These are phyloP conservation scores for Phytophthora sansomeana DNA, from an alignment of 352 stramenopile species.

Conservation along the genomic window DNA sequence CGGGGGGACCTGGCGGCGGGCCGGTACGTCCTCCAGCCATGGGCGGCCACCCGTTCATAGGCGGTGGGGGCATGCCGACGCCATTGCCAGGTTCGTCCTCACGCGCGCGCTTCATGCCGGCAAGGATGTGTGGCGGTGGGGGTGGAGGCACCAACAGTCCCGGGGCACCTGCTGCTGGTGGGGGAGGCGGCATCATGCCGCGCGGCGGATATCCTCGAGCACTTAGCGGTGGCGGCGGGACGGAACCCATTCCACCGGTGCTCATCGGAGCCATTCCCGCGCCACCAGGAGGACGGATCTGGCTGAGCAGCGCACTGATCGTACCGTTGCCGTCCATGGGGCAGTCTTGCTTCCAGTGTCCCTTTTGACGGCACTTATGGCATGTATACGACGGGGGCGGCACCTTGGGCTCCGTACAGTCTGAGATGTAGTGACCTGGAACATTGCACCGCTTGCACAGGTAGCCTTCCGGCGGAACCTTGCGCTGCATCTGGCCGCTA, in stretches of 20 bases:
- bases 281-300: conserved; percentile 35
- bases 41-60: conserved; percentile 36
- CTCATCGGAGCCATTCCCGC: conserved; percentile 28
- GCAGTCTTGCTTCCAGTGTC: conserved; percentile 91
- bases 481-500: conserved; percentile 44
- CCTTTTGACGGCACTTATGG: conserved; percentile 90
- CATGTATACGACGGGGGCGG: conserved; percentile 84
- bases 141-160: conserved; percentile 49
- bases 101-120: conserved; percentile 51
- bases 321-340: conserved; percentile 74
- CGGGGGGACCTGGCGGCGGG: conserved; percentile 14
- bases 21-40: conserved; percentile 16
- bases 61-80: conserved; percentile 16
- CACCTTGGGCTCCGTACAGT: conserved; percentile 87
- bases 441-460: conserved; percentile 90
- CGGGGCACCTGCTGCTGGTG: conserved; percentile 18
- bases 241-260: conserved; percentile 20
- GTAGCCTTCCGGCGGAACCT: conserved; percentile 78
- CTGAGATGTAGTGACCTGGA: conserved; percentile 87
- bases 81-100: conserved; percentile 34
- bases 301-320: conserved; percentile 53
- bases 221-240: conserved; percentile 19
- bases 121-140: conserved; percentile 54
- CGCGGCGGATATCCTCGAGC: conserved; percentile 33
- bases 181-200: conserved; percentile 48